These are phyloP conservation scores for Sporobolomyces pararoseus DNA, from an alignment of 768 basidiomycete genomes.

Conservation along the genomic window DNA sequence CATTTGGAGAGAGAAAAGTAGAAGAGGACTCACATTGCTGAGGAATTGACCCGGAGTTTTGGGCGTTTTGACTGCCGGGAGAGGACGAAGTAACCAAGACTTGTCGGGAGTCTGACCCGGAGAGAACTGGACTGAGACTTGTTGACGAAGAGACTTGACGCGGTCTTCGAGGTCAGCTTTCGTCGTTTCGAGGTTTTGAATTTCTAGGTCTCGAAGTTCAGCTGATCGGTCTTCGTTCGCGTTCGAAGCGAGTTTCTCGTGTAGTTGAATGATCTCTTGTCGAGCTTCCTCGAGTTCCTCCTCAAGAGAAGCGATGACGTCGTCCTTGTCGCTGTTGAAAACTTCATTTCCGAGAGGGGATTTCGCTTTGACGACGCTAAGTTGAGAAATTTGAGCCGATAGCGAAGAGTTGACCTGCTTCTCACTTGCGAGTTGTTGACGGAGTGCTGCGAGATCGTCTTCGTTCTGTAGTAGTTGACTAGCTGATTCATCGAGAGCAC, in stretches of 20 bases:
- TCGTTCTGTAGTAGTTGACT: conserved; percentile 37
- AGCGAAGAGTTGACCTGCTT: conserved; percentile 26
- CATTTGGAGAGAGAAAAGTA: neutral
- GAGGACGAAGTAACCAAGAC: conserved; percentile 36
- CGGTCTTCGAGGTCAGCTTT: conserved; percentile 71
- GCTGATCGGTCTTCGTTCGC: conserved; percentile 58
- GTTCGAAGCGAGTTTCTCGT: conserved; percentile 64
- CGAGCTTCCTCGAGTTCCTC: conserved; percentile 72
- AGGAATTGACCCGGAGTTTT: conserved; percentile 42
- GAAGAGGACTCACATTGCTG: conserved; percentile 34
- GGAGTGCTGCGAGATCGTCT: conserved; percentile 17
- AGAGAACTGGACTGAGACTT: conserved; percentile 36
- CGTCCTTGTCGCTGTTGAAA: conserved; percentile 26
- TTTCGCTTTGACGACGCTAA: conserved; percentile 37
- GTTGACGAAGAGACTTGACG: conserved; percentile 51
- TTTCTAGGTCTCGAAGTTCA: conserved; percentile 64
- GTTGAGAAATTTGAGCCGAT: conserved; percentile 30
- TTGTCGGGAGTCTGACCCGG: conserved; percentile 38
- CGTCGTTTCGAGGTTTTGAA: conserved; percentile 71
- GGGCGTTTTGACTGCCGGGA: conserved; percentile 42
- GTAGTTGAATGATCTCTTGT: conserved; percentile 67
- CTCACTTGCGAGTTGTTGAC: conserved; percentile 26
- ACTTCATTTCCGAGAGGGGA: conserved; percentile 34
- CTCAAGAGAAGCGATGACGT: conserved; percentile 54
- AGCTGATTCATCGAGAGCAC: conserved; percentile 38